A percentile compares a stretch with the other conserved stretches of the same genome.
phyloP scores from a whole-genome alignment of 768 basidiomycete genomes.

The Leucocoprinus birnbaumii region DNA sequence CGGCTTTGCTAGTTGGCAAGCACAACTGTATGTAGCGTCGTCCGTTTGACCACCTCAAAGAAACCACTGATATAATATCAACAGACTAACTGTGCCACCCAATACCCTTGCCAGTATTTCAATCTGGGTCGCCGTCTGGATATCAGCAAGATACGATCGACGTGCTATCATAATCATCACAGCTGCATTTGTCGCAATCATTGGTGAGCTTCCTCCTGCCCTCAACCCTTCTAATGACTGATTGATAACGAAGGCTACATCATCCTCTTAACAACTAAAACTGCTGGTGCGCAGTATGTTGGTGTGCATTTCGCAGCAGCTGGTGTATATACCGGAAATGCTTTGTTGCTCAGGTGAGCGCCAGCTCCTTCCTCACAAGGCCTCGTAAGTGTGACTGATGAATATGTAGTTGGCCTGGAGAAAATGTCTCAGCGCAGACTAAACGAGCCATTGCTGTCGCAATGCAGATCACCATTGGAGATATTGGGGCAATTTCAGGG shows the following conservation, averaged over 20 bases:
- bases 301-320: constrained; percentile 54
- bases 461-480: constrained; percentile 63
- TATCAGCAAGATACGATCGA: constrained; percentile 40
- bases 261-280: constrained; percentile 45
- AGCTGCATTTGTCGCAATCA: constrained; percentile 44
- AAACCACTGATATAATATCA: not conserved
- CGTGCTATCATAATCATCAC: constrained; percentile 54
- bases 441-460: constrained; percentile 62
- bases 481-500: constrained; percentile 57
- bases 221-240: not conserved
- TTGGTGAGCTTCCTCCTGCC: constrained; percentile 32
- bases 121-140: constrained; percentile 49
- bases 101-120: constrained; percentile 47
- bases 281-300: constrained; percentile 52
- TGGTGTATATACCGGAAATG: constrained; percentile 57
- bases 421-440: constrained; percentile 69
- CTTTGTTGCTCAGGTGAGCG: constrained; percentile 48
- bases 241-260: constrained; percentile 43
- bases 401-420: constrained; percentile 40
- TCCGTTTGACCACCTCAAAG: not conserved
- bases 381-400: not conserved
- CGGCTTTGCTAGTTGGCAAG: constrained; percentile 59
- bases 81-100: constrained; percentile 59
- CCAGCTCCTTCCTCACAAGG: not conserved
- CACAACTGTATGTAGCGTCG: constrained; percentile 43